These are phyloP conservation scores for Baorangia bicolor DNA, from an alignment of 768 basidiomycete genomes.

Conservation along the genomic window DNA sequence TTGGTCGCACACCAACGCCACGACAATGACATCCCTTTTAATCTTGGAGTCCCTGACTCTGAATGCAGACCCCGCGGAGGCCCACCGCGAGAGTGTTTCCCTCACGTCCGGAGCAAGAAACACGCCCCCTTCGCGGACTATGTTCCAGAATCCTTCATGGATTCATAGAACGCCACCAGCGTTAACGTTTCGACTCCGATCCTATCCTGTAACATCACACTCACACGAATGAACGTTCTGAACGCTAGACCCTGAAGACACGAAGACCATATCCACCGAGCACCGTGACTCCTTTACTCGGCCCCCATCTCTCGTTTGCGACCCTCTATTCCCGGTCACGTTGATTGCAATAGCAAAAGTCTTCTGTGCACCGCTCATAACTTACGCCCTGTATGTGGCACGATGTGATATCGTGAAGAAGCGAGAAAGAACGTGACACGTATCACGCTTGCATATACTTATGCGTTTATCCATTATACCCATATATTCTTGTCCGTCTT, in stretches of 20 bases:
- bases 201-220: not conserved
- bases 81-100: not conserved
- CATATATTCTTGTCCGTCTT: not conserved
- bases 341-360: not conserved
- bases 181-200: not conserved
- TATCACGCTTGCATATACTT: not conserved
- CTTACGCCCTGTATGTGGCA: not conserved
- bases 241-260: not conserved
- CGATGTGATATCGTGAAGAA: not conserved
- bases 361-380: not conserved
- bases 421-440: not conserved
- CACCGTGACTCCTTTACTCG: not conserved
- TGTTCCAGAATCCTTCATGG: not conserved
- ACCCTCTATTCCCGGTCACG: not conserved
- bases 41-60: too few relatives aligned
- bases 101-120: not conserved
- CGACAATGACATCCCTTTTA: too few relatives aligned
- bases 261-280: not conserved
- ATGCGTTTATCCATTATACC: not conserved
- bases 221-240: too few relatives aligned
- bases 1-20: too few relatives aligned
- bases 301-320: not conserved
- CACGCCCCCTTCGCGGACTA: conserved; percentile 13
- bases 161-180: conserved; percentile 2
- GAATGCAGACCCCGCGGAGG: too few relatives aligned